Evolutionary conservation across 345 rosid genomes (phyloP).

Genomic region (Lepidium didymum): DNA sequence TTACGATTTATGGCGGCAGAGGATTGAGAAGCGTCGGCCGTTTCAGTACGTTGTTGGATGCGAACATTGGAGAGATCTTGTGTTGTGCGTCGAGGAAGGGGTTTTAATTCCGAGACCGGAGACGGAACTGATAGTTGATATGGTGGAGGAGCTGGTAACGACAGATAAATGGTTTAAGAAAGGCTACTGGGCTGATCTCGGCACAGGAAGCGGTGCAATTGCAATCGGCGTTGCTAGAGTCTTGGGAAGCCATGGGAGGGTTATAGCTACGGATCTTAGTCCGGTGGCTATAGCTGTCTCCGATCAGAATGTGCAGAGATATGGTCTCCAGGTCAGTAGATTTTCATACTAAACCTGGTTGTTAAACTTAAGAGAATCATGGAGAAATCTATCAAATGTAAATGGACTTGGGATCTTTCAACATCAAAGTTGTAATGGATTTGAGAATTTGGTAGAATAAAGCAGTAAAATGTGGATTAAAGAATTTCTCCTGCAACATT

Average conservation of each 20-base stretch:
- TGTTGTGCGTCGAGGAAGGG: slow-evolving; percentile 80
- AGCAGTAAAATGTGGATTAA: background rate
- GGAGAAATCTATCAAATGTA: background rate
- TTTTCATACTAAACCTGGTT: background rate
- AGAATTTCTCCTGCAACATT: background rate
- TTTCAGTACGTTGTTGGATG: slow-evolving; percentile 90
- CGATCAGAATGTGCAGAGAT: slow-evolving; percentile 56
- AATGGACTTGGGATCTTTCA: background rate
- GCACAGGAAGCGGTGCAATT: slow-evolving; percentile 88
- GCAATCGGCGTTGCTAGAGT: slow-evolving; percentile 62
- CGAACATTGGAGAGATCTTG: slow-evolving; percentile 89
- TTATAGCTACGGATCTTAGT: slow-evolving; percentile 76
- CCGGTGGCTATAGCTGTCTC: slow-evolving; percentile 58
- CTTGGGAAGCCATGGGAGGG: slow-evolving; percentile 39
- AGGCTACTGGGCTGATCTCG: slow-evolving; percentile 83
- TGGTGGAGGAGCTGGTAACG: slow-evolving; percentile 43
- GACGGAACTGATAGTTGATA: slow-evolving; percentile 69
- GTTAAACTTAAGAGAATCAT: background rate
- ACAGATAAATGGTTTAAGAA: slow-evolving; percentile 27
- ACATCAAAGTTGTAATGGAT: background rate
- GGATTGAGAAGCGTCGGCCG: slow-evolving; percentile 78
- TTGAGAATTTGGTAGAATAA: background rate
- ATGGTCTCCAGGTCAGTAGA: slow-evolving; percentile 52
- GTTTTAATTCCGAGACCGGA: slow-evolving; percentile 92
- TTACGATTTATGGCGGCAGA: slow-evolving; percentile 63